phyloP scores from a whole-genome alignment of 768 basidiomycete species.

The Agaricus sinodeliciosus region DNA sequence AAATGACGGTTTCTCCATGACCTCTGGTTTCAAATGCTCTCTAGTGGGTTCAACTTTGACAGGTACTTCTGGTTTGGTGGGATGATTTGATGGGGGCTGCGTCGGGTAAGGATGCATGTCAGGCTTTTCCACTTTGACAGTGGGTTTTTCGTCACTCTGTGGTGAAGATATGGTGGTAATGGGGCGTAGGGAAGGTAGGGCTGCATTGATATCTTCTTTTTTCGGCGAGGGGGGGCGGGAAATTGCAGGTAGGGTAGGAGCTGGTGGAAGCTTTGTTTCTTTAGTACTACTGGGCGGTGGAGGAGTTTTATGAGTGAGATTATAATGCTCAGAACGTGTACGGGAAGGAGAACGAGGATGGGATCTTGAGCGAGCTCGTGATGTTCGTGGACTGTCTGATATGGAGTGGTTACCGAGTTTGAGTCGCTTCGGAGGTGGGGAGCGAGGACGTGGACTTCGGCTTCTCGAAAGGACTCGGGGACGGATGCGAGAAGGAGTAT shows the following conservation, averaged over 20 bases:
- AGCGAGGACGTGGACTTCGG: constrained; percentile 15
- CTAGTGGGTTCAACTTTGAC: neutral
- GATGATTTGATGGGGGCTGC: neutral
- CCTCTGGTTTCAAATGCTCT: constrained; percentile 1
- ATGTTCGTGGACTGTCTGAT: constrained; percentile 11
- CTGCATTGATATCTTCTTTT: neutral
- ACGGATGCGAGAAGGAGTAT: constrained; percentile 3
- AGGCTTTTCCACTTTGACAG: neutral
- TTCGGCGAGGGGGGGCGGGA: constrained; percentile 4
- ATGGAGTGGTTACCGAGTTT: constrained; percentile 20
- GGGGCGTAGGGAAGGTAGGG: neutral
- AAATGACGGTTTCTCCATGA: neutral
- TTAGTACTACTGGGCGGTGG: constrained; percentile 1
- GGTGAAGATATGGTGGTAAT: neutral
- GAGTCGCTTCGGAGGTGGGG: constrained; percentile 16
- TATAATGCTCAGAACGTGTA: neutral
- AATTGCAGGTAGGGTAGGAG: neutral
- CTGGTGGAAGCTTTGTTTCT: neutral
- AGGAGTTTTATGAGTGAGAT: constrained; percentile 1
- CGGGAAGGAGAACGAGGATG: constrained; percentile 9
- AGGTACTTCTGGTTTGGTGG: neutral
- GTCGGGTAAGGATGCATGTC: neutral
- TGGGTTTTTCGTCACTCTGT: neutral
- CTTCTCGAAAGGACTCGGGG: constrained; percentile 2
- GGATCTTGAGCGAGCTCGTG: constrained; percentile 8